Base-by-base conservation (phyloP, 805 yeast genomes). In the Cyberlindnera japonica region DNA sequence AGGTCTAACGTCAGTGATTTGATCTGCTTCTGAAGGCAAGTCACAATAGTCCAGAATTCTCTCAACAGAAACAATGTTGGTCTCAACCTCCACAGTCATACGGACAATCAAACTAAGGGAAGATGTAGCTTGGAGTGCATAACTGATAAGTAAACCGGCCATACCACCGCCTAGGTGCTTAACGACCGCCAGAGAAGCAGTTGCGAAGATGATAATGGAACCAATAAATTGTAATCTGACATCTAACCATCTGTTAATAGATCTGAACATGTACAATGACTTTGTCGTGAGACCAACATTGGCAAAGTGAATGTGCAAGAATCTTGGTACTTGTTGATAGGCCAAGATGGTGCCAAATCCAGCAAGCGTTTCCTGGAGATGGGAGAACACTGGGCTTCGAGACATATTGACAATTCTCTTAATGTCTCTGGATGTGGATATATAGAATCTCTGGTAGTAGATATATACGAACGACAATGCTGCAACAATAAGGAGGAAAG, bases 41-140 rank as follows among this genome's bases (percentile, higher is more conserved):
- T 67, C 63, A 26, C 95, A 77, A 62, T 90, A 91, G 61, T 91
- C 99, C 63, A 86, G 71, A 39, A 91, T 81, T 66, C 99, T 81
- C 68, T 91, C 99, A 33, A 93, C 96, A 16, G 95, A 85, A 26
- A 93, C 98, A 67, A 93, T 90, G 63, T 89, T 91, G 12, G 97
- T 89, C 64, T 93, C 99, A 33, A 93, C 96, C 54, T 93, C 99
- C 33, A 93, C 99, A 0, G 97, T 87, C 98, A 90, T 91, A 66
- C 99, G 77, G 22, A 93, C 98, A 64, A 93, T 87, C 96, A 97
- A 90, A 62, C 89, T 90, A 63, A 93, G 74, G 0, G 96, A 75
- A 63, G 88, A 96, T 0, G 99, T 93, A 45, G 89, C 76, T 62
- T 88, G 95, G 47, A 93, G 71, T 2, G 99, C 91, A 64, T 93